Percentiles rank a stretch among this genome's conserved stretches.
Evolutionary conservation across 495 filamentous ascomycete genomes (phyloP).

Genomic region (Penicillium coprophilum): DNA sequence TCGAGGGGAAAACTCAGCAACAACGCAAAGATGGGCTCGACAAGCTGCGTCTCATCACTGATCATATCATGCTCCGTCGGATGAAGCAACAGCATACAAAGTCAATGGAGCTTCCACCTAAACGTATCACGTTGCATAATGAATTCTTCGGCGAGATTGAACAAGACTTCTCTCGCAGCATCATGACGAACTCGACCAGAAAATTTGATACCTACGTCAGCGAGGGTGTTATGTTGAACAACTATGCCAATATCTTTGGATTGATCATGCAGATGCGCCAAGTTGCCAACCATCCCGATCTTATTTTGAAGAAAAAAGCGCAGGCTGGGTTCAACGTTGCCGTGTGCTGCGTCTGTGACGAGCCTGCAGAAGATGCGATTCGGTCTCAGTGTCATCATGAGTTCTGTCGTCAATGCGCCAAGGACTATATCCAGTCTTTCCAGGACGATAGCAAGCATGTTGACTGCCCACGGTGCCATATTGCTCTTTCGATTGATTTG

Average conservation of each 20-base stretch:
- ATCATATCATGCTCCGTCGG: constrained; percentile 89
- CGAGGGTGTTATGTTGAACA: constrained; percentile 91
- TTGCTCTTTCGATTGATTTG: constrained; percentile 81
- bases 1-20: constrained; percentile 47
- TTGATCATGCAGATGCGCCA: constrained; percentile 98
- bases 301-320: constrained; percentile 83
- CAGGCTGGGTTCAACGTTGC: constrained; percentile 86
- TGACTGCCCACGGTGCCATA: constrained; percentile 92
- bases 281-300: constrained; percentile 90
- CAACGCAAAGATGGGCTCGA: constrained; percentile 64
- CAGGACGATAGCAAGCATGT: constrained; percentile 55
- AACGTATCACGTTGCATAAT: constrained; percentile 85
- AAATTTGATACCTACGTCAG: constrained; percentile 95
- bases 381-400: constrained; percentile 89
- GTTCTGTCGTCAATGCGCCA: constrained; percentile 89
- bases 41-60: constrained; percentile 82
- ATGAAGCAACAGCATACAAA: constrained; percentile 89
- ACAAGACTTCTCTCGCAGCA: constrained; percentile 89
- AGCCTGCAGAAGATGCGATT: constrained; percentile 91
- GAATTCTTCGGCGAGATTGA: constrained; percentile 96
- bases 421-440: constrained; percentile 75
- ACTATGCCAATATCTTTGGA: constrained; percentile 81
- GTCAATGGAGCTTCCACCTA: constrained; percentile 92
- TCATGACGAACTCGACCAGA: constrained; percentile 84
- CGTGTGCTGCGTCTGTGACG: constrained; percentile 92